These are phyloP conservation scores for Talinum fruticosum DNA, from an alignment of 148 eudicot genomes.

Conservation along the genomic window DNA sequence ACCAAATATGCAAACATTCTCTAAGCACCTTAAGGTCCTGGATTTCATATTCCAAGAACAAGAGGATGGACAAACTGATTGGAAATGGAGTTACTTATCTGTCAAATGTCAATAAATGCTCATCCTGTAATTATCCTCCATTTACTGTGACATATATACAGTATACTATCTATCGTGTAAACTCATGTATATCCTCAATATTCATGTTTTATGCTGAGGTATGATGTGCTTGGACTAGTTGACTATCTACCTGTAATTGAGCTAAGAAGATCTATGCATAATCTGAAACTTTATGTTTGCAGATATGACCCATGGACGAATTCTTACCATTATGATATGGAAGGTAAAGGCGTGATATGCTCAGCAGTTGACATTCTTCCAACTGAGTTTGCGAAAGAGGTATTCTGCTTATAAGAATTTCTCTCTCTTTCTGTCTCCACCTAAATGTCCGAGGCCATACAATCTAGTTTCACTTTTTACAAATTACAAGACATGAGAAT, in stretches of 20 bases:
- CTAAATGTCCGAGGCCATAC: too few relatives aligned
- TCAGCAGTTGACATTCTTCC: slow-evolving; percentile 97
- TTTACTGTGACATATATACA: neutral
- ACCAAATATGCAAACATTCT: neutral
- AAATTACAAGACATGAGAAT: neutral
- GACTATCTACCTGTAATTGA: neutral
- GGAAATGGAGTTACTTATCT: neutral
- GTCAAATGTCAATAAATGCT: too few relatives aligned
- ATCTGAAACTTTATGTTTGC: slow-evolving; percentile 17
- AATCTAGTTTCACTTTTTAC: neutral
- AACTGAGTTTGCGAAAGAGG: slow-evolving; percentile 99
- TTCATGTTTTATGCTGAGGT: neutral
- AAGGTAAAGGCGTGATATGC: slow-evolving; percentile 77
- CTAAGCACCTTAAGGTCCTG: neutral
- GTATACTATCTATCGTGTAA: too few relatives aligned
- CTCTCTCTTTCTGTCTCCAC: neutral
- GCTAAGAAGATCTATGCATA: neutral
- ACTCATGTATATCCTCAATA: neutral
- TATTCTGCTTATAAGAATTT: slow-evolving; percentile 11
- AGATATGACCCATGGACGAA: slow-evolving; percentile 76
- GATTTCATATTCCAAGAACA: neutral
- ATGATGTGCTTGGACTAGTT: neutral
- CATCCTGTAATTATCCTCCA: neutral
- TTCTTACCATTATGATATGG: slow-evolving; percentile 74
- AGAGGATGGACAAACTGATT: neutral